Evolutionary conservation across 2,329 filamentous ascomycete species (phyloP).

Genomic region (Clarireedia paspali): DNA sequence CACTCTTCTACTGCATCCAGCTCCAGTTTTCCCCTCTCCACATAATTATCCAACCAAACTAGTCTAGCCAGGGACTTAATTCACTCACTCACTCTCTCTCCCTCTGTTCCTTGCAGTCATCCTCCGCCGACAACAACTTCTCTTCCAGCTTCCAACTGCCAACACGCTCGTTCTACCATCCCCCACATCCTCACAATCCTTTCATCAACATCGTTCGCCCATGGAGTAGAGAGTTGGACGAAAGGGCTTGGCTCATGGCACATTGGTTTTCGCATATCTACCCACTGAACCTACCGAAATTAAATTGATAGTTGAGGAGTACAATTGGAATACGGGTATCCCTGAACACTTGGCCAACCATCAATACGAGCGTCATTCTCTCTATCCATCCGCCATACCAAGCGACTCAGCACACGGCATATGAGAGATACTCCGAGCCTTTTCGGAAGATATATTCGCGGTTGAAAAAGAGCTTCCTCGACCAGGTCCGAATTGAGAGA

Average conservation of each 20-base stretch:
- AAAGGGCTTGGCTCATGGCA: neutral
- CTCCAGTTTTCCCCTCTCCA: too few relatives aligned
- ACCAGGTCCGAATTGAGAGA: neutral
- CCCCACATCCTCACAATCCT: neutral
- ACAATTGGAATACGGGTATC: constrained; percentile 47
- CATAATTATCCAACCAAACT: too few relatives aligned
- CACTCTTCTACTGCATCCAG: too few relatives aligned
- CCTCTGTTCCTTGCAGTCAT: neutral
- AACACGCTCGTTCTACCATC: neutral
- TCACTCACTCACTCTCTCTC: neutral
- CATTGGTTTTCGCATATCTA: neutral
- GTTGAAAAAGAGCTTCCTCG: neutral
- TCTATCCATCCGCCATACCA: neutral
- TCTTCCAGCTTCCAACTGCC: neutral
- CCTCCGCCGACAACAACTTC: too few relatives aligned
- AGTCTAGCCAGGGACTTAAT: too few relatives aligned
- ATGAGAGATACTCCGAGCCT: neutral
- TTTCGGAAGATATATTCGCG: neutral
- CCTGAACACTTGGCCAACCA: neutral
- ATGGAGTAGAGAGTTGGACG: neutral
- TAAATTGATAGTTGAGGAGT: constrained; percentile 40
- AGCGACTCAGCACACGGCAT: neutral
- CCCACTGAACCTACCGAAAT: neutral
- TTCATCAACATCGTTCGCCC: neutral
- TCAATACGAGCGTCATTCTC: neutral